These are phyloP conservation scores for Coniferiporia sulphurascens DNA, from an alignment of 1,284 basidiomycete genomes.

Conservation along the genomic window DNA sequence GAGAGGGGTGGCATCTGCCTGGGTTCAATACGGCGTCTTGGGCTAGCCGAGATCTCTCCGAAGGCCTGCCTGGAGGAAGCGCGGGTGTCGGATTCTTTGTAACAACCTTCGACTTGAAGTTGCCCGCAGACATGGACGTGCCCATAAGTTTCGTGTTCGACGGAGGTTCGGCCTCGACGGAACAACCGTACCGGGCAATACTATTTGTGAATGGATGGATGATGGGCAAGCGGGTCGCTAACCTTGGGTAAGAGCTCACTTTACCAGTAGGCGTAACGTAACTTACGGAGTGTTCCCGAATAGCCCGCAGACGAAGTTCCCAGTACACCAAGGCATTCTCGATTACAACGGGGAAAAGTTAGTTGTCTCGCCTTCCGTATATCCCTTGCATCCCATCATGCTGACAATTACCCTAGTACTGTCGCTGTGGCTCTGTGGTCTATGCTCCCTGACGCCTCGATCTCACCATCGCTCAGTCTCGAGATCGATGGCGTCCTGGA, in stretches of 20 bases:
- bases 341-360: conserved; percentile 69
- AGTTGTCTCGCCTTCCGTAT: conserved; percentile 21
- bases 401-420: conserved; percentile 40
- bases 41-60: conserved; percentile 45
- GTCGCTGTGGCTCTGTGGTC: conserved; percentile 69
- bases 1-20: conserved; percentile 78
- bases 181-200: conserved; percentile 63
- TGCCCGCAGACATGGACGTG: conserved; percentile 57
- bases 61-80: conserved; percentile 48
- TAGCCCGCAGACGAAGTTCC: conserved; percentile 73
- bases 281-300: conserved; percentile 4
- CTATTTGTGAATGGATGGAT: conserved; percentile 85
- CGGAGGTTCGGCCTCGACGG: conserved; percentile 29
- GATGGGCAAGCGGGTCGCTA: conserved; percentile 72
- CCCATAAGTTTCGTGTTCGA: conserved; percentile 68
- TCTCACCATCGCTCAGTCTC: conserved; percentile 51
- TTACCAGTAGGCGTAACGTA: neutral
- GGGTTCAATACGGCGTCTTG: conserved; percentile 62
- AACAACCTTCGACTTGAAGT: conserved; percentile 58
- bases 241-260: conserved; percentile 50
- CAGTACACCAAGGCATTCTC: conserved; percentile 72
- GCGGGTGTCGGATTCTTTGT: conserved; percentile 79
- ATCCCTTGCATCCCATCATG: neutral
- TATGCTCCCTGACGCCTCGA: conserved; percentile 42
- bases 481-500: conserved; percentile 54